Evolutionary conservation across 148 eudicot genomes (phyloP).

Genomic region (Salicornia ramosissima): DNA sequence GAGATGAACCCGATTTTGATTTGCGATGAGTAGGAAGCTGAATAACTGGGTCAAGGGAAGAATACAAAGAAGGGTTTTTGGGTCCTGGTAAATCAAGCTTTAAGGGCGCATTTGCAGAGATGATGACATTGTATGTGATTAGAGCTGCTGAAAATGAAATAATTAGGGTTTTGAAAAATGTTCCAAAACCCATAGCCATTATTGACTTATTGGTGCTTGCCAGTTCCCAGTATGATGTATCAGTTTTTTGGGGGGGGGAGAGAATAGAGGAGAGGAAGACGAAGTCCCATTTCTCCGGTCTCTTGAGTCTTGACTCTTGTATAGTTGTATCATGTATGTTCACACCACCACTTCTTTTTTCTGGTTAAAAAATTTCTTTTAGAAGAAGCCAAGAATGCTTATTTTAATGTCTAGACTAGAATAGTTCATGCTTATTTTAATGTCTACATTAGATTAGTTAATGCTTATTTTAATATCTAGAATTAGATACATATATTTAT

Average conservation of each 20-base stretch:
- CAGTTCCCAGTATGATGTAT: neutral
- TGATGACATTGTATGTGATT: constrained; percentile 77
- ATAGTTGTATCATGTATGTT: too few species aligned
- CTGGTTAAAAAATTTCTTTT: too few species aligned
- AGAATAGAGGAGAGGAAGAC: neutral
- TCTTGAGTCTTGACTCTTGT: too few species aligned
- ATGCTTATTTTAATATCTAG: too few species aligned
- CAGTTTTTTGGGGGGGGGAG: neutral
- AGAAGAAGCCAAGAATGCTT: too few species aligned
- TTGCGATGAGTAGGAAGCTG: constrained; percentile 48
- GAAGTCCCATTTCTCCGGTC: neutral
- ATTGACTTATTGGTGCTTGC: constrained; percentile 17
- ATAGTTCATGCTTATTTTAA: too few species aligned
- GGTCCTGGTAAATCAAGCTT: constrained; percentile 73
- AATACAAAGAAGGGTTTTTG: constrained; percentile 3
- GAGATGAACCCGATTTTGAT: constrained; percentile 18
- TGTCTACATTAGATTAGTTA: too few species aligned
- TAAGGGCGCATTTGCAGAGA: constrained; percentile 74
- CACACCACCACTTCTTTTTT: too few species aligned
- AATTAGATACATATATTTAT: too few species aligned
- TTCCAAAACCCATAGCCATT: constrained; percentile 58
- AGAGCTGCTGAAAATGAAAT: constrained; percentile 69
- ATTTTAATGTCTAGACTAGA: too few species aligned
- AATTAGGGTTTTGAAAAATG: constrained; percentile 52
- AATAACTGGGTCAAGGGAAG: constrained; percentile 62